Conservation (phyloP, 2,329 filamentous ascomycete genomes). For the Epichloe sibirici region DNA sequence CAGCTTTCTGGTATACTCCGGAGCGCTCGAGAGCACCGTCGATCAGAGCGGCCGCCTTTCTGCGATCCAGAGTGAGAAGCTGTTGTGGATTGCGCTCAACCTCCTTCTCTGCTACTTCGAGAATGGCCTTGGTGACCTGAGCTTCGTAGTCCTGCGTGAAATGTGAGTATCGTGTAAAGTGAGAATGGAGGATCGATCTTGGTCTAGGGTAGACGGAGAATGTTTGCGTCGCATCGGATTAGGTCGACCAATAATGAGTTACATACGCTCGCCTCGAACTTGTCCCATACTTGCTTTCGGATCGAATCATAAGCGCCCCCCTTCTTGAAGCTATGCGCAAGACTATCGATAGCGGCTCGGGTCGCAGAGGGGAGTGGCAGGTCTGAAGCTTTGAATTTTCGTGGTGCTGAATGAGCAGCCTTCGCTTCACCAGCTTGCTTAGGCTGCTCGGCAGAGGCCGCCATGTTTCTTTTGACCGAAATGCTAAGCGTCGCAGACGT, state of each 20-base stretch:
- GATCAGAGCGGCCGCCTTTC: slow-evolving; percentile 62
- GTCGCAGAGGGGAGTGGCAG: slow-evolving; percentile 64
- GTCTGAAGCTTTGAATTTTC: slow-evolving; percentile 61
- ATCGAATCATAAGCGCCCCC: slow-evolving; percentile 72
- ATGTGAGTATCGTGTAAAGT: not conserved
- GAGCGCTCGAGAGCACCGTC: slow-evolving; percentile 68
- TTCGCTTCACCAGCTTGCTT: slow-evolving; percentile 10
- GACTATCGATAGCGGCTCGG: slow-evolving; percentile 57
- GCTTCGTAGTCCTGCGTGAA: slow-evolving; percentile 51
- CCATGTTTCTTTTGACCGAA: slow-evolving; percentile 11
- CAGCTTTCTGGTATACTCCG: slow-evolving; percentile 61
- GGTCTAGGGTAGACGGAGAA: slow-evolving; percentile 10
- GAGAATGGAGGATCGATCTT: not conserved
- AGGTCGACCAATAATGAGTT: not conserved
- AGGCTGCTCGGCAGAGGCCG: slow-evolving; percentile 14
- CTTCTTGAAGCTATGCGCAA: slow-evolving; percentile 76
- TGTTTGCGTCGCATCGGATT: too few species aligned
- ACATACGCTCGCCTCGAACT: slow-evolving; percentile 56
- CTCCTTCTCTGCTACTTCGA: slow-evolving; percentile 59
- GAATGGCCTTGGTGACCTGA: slow-evolving; percentile 52
- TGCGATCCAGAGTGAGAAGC: slow-evolving; percentile 60
- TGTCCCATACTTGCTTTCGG: slow-evolving; percentile 64
- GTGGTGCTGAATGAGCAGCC: slow-evolving; percentile 9
- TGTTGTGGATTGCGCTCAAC: slow-evolving; percentile 61
- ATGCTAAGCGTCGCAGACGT: not conserved